Conservation (phyloP, 2,329 filamentous ascomycete species). For the Colletotrichum sp. region DNA sequence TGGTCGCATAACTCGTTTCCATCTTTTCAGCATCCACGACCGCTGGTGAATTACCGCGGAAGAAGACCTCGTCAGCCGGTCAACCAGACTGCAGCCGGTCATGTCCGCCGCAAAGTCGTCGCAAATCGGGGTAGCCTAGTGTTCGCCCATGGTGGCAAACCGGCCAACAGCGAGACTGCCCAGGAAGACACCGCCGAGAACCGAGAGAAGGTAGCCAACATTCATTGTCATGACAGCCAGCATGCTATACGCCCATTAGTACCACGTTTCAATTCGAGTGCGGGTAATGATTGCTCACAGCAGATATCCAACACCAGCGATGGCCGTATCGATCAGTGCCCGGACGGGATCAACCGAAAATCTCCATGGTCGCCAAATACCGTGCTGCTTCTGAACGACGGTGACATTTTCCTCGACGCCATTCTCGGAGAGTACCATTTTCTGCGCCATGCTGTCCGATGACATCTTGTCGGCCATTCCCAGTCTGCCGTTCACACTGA, state of each 20-base stretch:
- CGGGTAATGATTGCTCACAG: slow-evolving; percentile 65
- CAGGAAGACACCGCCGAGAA: slow-evolving; percentile 82
- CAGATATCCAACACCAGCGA: slow-evolving; percentile 81
- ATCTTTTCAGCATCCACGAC: not conserved
- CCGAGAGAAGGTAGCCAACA: slow-evolving; percentile 81
- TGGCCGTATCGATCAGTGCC: slow-evolving; percentile 71
- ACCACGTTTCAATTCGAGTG: not conserved
- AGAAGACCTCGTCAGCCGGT: not conserved
- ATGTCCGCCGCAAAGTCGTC: not conserved
- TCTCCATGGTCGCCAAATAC: slow-evolving; percentile 72
- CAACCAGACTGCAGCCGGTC: not conserved
- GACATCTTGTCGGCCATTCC: slow-evolving; percentile 64
- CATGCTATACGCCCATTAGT: slow-evolving; percentile 65
- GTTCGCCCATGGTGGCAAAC: slow-evolving; percentile 59
- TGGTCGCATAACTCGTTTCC: not conserved
- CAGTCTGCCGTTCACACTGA: slow-evolving; percentile 71
- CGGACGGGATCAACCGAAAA: slow-evolving; percentile 80
- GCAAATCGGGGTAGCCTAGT: slow-evolving; percentile 35
- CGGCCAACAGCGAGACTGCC: slow-evolving; percentile 83
- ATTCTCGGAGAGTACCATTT: slow-evolving; percentile 72
- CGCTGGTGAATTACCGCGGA: not conserved
- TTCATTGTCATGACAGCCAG: slow-evolving; percentile 91
- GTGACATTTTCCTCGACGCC: slow-evolving; percentile 83
- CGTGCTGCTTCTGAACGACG: slow-evolving; percentile 66
- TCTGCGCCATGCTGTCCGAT: slow-evolving; percentile 66